Percentiles rank a stretch among this genome's conserved stretches.
phyloP scores from a whole-genome alignment of 257 asterid species.

The Salvia hispanica region DNA sequence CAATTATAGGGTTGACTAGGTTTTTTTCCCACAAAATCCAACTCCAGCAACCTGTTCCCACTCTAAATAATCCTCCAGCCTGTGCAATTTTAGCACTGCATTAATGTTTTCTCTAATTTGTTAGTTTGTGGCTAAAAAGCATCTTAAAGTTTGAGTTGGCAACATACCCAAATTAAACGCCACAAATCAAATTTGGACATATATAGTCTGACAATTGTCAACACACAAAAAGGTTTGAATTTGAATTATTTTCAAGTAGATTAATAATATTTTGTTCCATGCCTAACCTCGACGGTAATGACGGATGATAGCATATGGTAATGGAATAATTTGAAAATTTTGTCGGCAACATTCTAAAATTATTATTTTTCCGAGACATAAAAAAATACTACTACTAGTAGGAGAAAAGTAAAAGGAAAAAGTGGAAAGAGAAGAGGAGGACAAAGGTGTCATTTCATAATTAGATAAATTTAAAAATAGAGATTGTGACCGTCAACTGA shows the following conservation, averaged over 20 bases:
- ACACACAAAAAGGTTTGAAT: neutral
- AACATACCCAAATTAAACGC: slow-evolving; percentile 8
- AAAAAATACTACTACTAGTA: too few relatives aligned
- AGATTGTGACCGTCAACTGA: slow-evolving; percentile 7
- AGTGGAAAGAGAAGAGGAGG: neutral
- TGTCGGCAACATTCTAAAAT: slow-evolving; percentile 23
- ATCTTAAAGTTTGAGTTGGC: neutral
- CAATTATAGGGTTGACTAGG: too few relatives aligned
- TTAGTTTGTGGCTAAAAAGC: slow-evolving; percentile 1
- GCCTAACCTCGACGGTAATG: slow-evolving; percentile 9
- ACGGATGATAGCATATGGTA: slow-evolving; percentile 14
- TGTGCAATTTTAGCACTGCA: neutral
- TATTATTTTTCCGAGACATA: neutral
- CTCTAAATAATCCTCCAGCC: neutral
- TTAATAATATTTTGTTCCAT: neutral
- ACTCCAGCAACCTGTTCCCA: neutral
- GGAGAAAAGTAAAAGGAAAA: neutral
- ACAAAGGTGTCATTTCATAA: slow-evolving; percentile 11
- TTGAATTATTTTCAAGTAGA: neutral
- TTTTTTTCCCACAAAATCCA: neutral
- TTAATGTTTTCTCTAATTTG: neutral
- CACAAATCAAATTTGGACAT: neutral
- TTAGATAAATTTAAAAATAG: neutral
- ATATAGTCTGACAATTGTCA: neutral
- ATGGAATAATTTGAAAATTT: slow-evolving; percentile 2